Evolutionary conservation across 2,329 filamentous ascomycete genomes (phyloP).

Genomic region (Aspergillus sp.): DNA sequence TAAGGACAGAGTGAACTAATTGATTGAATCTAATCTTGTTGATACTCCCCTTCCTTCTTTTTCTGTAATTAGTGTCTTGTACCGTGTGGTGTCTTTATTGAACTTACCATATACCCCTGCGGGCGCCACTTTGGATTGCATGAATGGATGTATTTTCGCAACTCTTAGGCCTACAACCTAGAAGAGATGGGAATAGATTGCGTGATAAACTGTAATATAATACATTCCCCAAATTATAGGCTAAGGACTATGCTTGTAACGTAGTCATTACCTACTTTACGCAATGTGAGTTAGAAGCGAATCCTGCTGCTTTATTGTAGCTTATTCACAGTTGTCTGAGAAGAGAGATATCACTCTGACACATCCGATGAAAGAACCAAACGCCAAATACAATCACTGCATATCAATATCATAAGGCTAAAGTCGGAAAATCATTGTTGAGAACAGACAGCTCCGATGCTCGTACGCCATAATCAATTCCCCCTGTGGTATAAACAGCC

Average conservation of each 20-base stretch:
- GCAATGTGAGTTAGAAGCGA: background rate
- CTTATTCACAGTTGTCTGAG: background rate
- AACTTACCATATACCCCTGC: conserved; percentile 28
- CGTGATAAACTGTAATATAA: background rate
- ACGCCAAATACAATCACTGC: conserved; percentile 1
- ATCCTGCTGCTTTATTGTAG: background rate
- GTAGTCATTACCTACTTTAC: background rate
- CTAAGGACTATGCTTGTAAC: background rate
- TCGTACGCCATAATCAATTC: conserved; percentile 16
- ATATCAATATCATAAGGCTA: background rate
- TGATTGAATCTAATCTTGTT: background rate
- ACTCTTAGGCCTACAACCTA: conserved; percentile 6
- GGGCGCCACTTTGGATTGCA: conserved; percentile 21
- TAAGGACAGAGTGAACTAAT: conserved; percentile 36
- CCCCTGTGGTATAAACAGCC: conserved; percentile 10
- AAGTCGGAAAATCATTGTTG: background rate
- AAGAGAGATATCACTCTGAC: background rate
- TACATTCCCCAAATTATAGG: background rate
- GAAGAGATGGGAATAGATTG: conserved; percentile 8
- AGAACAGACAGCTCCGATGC: conserved; percentile 15
- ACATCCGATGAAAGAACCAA: conserved; percentile 2
- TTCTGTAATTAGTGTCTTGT: conserved; percentile 15
- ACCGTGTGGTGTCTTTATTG: conserved; percentile 17
- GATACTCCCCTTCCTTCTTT: conserved; percentile 3
- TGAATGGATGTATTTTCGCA: conserved; percentile 13